Evolutionary conservation across 1,284 basidiomycete species (phyloP), one percentile per base, ranked within the genome.

Genomic region (Melampsora larici-populina): DNA sequence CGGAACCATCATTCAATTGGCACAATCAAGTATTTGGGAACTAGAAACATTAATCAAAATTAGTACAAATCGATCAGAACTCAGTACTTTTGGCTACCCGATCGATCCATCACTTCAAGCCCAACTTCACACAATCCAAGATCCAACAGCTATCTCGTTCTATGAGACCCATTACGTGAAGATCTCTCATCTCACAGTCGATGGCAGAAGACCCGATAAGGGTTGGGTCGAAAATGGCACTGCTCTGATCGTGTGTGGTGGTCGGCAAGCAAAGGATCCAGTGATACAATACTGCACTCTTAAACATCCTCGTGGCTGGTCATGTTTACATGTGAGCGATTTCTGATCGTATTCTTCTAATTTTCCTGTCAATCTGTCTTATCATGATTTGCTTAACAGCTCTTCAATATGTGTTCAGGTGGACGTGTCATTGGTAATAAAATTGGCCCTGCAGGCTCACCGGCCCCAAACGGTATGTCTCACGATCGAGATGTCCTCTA

Each of bases 111-210:
- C 29, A 65, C n/a, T 40, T 1, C 29, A 78, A 26, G 76, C 76
- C 24, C 76, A 78, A 60, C 13, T 78, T 21, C 76, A 71, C 43
- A 55, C 48, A 15, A 67, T 78, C 43, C 62, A 43, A 51, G 67
- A 77, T 11, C 46, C 76, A n/a, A 70, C 76, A 18, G 76, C 76
- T 7, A 71, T 78, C 8, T 65, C 58, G 29, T 71, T 78, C 24
- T 46, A 78, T 29, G 70, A 78, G 29, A 78, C 76, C 24, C 31
- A 49, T n/a, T 62, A 78, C 36, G 76, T 71, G 26, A 78, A 78
- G 49, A 29, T 78, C 6, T 78, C 76, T n/a, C 68, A 78, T 49
- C 18, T 78, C 13, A 78, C 76, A 6, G 46, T 78, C 43, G 69
- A 78, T 46, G 76, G 76, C 2, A 31, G 69, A 18, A 48, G 76